Percentiles rank a stretch among this genome's conserved stretches.
Evolutionary conservation across 192 early-diverging fungal species (phyloP).

Genomic region (Podochytrium sp.): DNA sequence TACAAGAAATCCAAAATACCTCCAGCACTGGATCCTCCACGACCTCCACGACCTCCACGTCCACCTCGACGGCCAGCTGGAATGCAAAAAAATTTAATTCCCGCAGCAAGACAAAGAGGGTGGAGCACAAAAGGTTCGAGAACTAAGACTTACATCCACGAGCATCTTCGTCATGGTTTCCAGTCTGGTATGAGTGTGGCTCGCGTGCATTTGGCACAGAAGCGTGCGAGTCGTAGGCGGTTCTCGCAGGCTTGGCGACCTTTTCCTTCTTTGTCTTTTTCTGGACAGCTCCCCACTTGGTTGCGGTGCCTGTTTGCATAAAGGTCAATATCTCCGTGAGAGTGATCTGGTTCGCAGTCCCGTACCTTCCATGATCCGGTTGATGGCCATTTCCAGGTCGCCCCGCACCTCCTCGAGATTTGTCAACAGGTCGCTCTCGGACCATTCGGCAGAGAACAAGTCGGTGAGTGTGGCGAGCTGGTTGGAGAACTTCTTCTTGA

Average conservation of each 20-base stretch:
- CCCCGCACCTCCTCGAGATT: slow-evolving; percentile 85
- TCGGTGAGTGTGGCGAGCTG: slow-evolving; percentile 43
- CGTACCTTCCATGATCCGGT: slow-evolving; percentile 80
- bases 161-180: slow-evolving; percentile 35
- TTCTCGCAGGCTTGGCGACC: slow-evolving; percentile 17
- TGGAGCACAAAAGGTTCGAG: neutral
- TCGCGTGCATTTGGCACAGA: slow-evolving; percentile 45
- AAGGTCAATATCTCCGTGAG: neutral
- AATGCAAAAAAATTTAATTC: neutral
- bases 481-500: slow-evolving; percentile 19
- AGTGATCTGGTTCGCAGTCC: neutral
- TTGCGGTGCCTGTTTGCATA: slow-evolving; percentile 26
- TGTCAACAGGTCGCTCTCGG: slow-evolving; percentile 84
- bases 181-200: slow-evolving; percentile 44
- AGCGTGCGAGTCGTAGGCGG: neutral
- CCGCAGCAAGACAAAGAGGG: neutral
- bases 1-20: neutral
- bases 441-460: slow-evolving; percentile 68
- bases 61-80: slow-evolving; percentile 54
- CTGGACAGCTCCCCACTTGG: slow-evolving; percentile 29
- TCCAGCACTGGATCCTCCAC: slow-evolving; percentile 54
- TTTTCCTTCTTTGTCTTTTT: slow-evolving; percentile 31
- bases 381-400: slow-evolving; percentile 80
- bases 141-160: slow-evolving; percentile 62
- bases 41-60: slow-evolving; percentile 67